Base-by-base conservation (phyloP, 257 asterid genomes). In the Nicotiana knightiana region DNA sequence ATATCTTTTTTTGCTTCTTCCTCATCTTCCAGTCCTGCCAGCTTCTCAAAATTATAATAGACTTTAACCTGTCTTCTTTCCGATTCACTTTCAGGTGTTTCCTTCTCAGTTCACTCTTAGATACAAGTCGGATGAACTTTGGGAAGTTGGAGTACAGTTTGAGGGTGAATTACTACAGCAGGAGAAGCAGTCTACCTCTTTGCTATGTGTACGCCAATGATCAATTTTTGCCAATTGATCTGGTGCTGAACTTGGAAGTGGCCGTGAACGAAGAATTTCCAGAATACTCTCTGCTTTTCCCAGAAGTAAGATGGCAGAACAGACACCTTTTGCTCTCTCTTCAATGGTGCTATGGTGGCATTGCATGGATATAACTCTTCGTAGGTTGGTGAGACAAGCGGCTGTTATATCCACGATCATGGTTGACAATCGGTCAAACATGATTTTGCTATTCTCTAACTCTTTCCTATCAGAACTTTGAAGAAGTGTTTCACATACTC, bases 221-320 rank as follows among this genome's bases (percentile, higher is more conserved):
- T 87, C 86, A 75, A 87, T 67, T n/a, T 62, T 17, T 30, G 48
- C 85, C 65, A 77, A 16, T 53, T 85, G 75, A 67, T 78, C 82
- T 4, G 84, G 86, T 46, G 77, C 73, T 66, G 81, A 16, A 57
- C 81, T 64, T 51, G 89, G 81, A 2, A 71, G 82, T 8, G 84
- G 51, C 37, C 82, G 79, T 24, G 62, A 24, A 46, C 43, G 46
- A 55, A 89, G 82, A 82, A 84, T 77, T 64, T 48, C 77, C 21
- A 87, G 85, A 35, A 88, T 65, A 57, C 81, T 80, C 64, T 88
- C 83, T 10, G 82, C 61, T 75, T 85, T 82, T 17, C 88, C 90
- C 5, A 89, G 75, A 24, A 89, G 87, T 67, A 79, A 2, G 67
- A 84, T 73, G 46, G 92, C 89, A 18, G 79, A 59, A 3, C 84